Evolutionary conservation across 2,329 filamentous ascomycete genomes (phyloP).

Genomic region (Apiospora hydei): DNA sequence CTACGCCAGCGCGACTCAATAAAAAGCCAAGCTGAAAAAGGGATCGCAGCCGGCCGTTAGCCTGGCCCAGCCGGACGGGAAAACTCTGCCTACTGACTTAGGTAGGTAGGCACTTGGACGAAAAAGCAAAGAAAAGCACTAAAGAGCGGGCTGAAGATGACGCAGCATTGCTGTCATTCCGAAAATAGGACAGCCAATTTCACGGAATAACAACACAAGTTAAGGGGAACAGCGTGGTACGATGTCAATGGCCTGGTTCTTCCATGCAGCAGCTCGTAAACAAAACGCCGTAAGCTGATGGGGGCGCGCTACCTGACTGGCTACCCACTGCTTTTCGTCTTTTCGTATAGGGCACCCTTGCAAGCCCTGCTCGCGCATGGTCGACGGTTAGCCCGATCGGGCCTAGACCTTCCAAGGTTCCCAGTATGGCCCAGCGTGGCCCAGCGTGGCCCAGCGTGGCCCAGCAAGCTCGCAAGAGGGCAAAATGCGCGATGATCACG

Average conservation of each 20-base stretch:
- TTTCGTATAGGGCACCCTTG: slow-evolving; percentile 13
- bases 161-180: slow-evolving; percentile 19
- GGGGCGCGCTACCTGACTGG: not conserved
- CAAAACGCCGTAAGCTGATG: slow-evolving; percentile 2
- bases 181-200: slow-evolving; percentile 12
- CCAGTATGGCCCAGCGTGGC: not conserved
- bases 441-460: too few relatives aligned
- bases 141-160: not conserved
- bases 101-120: too few relatives aligned
- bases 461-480: too few relatives aligned
- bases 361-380: not conserved
- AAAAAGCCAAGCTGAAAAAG: slow-evolving; percentile 20
- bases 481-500: not conserved
- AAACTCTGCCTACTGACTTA: not conserved
- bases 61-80: slow-evolving; percentile 7
- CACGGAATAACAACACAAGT: not conserved
- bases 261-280: slow-evolving; percentile 10
- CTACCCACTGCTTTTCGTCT: too few relatives aligned
- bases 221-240: slow-evolving; percentile 15
- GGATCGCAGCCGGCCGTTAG: not conserved
- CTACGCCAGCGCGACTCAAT: not conserved
- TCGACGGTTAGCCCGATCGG: not conserved
- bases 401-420: not conserved
- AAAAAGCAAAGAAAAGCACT: not conserved
- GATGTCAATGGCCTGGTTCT: slow-evolving; percentile 1